A percentile compares a stretch with the other conserved stretches of the same genome.
phyloP scores from a whole-genome alignment of 2,329 filamentous ascomycete species.

The Scopulariopsis brevicaulis region DNA sequence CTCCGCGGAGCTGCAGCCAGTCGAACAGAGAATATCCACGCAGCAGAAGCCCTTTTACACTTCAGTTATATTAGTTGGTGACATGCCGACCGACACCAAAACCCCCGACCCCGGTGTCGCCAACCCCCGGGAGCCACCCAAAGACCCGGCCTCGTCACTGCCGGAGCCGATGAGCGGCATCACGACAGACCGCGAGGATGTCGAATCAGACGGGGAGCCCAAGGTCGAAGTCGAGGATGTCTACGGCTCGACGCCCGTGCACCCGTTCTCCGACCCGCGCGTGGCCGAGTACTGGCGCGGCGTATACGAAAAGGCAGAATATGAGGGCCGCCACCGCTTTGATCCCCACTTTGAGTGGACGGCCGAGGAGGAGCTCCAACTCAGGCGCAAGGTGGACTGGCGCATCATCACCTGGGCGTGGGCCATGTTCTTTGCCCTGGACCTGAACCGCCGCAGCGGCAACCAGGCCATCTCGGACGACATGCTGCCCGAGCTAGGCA shows the following conservation, averaged over 20 bases:
- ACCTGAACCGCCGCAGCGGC: slow-evolving; percentile 26
- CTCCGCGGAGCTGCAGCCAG: background rate
- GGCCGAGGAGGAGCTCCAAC: slow-evolving; percentile 31
- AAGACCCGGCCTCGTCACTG: background rate
- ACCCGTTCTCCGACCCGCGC: slow-evolving; percentile 36
- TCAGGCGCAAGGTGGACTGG: slow-evolving; percentile 28
- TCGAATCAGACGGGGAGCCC: background rate
- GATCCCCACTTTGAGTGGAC: slow-evolving; percentile 31
- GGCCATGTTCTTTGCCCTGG: slow-evolving; percentile 40
- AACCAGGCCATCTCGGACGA: slow-evolving; percentile 21
- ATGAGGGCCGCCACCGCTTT: slow-evolving; percentile 52
- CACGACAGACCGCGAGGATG: background rate
- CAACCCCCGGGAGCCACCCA: background rate
- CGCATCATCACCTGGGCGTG: slow-evolving; percentile 16
- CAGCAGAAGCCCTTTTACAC: background rate
- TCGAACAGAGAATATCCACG: background rate
- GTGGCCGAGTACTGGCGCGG: slow-evolving; percentile 39
- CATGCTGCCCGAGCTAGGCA: slow-evolving; percentile 26
- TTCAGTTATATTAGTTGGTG: background rate
- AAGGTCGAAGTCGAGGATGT: background rate
- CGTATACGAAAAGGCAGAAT: slow-evolving; percentile 41
- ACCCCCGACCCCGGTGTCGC: background rate
- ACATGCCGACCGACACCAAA: background rate
- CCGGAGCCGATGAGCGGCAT: background rate
- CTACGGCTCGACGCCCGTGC: background rate